Percentiles rank a stretch among this genome's conserved stretches.
These are phyloP conservation scores for Coemansia sp. DNA, from an alignment of 192 early-diverging fungal species.

Conservation along the genomic window DNA sequence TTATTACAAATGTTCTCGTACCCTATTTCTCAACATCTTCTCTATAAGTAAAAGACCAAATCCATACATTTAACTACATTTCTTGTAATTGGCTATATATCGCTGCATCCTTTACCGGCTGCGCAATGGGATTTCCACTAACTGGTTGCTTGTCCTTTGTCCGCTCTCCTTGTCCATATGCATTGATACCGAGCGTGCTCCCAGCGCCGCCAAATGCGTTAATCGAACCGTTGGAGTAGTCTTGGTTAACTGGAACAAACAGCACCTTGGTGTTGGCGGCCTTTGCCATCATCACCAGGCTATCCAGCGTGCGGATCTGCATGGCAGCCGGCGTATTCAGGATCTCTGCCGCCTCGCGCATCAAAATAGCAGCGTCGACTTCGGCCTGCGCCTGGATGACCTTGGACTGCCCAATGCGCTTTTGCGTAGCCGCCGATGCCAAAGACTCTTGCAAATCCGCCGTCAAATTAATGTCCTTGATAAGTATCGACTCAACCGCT, in stretches of 20 bases:
- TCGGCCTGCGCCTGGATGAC: constrained; percentile 88
- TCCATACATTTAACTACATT: constrained; percentile 11
- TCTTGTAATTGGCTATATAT: constrained; percentile 28
- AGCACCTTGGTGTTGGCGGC: constrained; percentile 72
- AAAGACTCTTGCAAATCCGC: constrained; percentile 80
- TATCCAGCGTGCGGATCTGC: constrained; percentile 93
- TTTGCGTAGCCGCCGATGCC: constrained; percentile 86
- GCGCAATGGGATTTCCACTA: constrained; percentile 19
- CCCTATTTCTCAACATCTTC: too few relatives aligned
- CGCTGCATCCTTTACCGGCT: constrained; percentile 34
- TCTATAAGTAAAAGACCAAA: background rate
- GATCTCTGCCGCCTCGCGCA: constrained; percentile 93
- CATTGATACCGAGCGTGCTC: constrained; percentile 34
- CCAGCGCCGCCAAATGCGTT: constrained; percentile 56
- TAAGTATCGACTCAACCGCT: constrained; percentile 76
- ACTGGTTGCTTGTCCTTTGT: background rate
- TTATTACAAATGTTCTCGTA: constrained; percentile 9
- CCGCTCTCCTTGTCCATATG: background rate
- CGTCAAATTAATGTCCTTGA: constrained; percentile 84
- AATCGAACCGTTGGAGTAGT: constrained; percentile 49
- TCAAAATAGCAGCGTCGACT: constrained; percentile 86
- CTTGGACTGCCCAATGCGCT: constrained; percentile 90
- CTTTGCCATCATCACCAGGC: constrained; percentile 77
- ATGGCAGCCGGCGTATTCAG: constrained; percentile 80
- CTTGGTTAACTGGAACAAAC: constrained; percentile 66